Percentiles rank a stretch among this genome's conserved stretches.
phyloP scores from a whole-genome alignment of 768 basidiomycete genomes.

The Leccinum ochraceum region DNA sequence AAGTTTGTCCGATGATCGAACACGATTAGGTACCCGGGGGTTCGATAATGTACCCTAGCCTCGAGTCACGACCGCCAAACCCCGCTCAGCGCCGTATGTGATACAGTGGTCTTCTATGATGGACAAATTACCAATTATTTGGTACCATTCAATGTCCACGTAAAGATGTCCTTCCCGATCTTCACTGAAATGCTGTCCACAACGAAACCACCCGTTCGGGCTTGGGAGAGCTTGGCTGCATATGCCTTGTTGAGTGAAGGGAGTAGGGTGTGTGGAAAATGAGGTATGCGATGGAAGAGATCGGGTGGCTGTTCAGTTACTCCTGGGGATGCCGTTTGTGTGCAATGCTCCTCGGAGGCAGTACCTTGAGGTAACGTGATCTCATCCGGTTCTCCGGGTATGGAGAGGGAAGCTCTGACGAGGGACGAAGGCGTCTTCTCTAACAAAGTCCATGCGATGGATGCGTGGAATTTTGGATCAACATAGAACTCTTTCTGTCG shows the following conservation, averaged over 20 bases:
- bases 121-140: slow-evolving; percentile 13
- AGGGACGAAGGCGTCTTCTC: slow-evolving; percentile 25
- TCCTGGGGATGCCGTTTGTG: slow-evolving; percentile 2
- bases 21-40: slow-evolving; percentile 8
- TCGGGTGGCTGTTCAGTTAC: slow-evolving; percentile 12
- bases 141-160: slow-evolving; percentile 42
- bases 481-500: slow-evolving; percentile 81
- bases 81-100: slow-evolving; percentile 9
- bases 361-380: background rate
- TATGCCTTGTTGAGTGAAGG: slow-evolving; percentile 50
- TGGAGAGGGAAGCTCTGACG: slow-evolving; percentile 7
- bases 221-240: slow-evolving; percentile 40
- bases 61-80: background rate
- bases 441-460: slow-evolving; percentile 85
- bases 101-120: slow-evolving; percentile 8
- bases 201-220: slow-evolving; percentile 50
- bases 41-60: slow-evolving; percentile 5
- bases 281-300: slow-evolving; percentile 48
- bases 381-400: slow-evolving; percentile 3
- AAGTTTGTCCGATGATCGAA: slow-evolving; percentile 1
- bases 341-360: slow-evolving; percentile 9
- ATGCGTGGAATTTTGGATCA: slow-evolving; percentile 83
- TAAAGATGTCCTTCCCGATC: slow-evolving; percentile 66
- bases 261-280: slow-evolving; percentile 51
- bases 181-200: slow-evolving; percentile 58